A percentile compares a stretch with the other conserved stretches of the same genome.
phyloP scores from a whole-genome alignment of 2,329 filamentous ascomycete species.

The Beauveria asiatica region DNA sequence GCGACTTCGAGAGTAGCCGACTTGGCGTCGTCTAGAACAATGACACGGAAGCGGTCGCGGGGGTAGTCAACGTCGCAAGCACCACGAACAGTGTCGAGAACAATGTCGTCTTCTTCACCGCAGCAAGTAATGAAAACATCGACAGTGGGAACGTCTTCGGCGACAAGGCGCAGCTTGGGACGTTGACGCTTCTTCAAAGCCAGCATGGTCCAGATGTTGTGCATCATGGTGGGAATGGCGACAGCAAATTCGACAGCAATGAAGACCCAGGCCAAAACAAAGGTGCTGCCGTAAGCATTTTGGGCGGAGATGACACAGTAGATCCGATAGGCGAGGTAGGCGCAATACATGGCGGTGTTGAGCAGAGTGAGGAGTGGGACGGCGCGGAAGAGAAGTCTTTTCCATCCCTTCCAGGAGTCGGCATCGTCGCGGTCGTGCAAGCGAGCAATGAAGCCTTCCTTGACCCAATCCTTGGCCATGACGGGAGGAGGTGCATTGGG shows the following conservation, averaged over 20 bases:
- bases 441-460: conserved; percentile 26
- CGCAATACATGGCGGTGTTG: conserved; percentile 34
- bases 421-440: conserved; percentile 34
- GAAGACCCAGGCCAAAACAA: conserved; percentile 47
- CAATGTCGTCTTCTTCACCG: conserved; percentile 45
- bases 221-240: conserved; percentile 45
- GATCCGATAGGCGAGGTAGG: conserved; percentile 44
- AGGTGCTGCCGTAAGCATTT: conserved; percentile 28
- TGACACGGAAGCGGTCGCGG: conserved; percentile 40
- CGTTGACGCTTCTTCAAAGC: conserved; percentile 45
- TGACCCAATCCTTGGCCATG: conserved; percentile 25
- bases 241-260: conserved; percentile 46
- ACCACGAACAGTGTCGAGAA: conserved; percentile 48
- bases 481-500: conserved; percentile 22
- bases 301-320: conserved; percentile 45
- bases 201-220: conserved; percentile 50
- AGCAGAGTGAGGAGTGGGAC: conserved; percentile 31
- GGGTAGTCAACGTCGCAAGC: conserved; percentile 49
- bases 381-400: conserved; percentile 29
- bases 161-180: conserved; percentile 43
- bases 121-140: conserved; percentile 52
- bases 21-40: conserved; percentile 47
- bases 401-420: conserved; percentile 38
- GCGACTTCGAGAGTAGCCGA: conserved; percentile 33
- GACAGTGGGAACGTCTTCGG: conserved; percentile 42